phyloP scores from a whole-genome alignment of 306 rosid species.

The Quercus cerris region DNA sequence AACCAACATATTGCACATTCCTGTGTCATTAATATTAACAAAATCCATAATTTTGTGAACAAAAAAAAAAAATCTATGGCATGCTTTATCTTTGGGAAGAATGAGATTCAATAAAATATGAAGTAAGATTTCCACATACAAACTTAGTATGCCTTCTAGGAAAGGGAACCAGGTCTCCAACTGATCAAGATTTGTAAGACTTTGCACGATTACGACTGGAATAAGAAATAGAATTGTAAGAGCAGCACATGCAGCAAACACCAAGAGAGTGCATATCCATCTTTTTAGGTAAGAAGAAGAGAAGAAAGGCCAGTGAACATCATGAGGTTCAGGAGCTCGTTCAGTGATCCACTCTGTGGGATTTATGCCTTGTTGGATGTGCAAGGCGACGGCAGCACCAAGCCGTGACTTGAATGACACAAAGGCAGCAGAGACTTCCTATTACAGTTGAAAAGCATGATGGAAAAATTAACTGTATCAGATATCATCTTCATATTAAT shows the following conservation, averaged over 20 bases:
- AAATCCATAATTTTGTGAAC: neutral
- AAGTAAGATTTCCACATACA: conserved; percentile 52
- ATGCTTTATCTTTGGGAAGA: conserved; percentile 3
- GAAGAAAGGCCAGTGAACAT: conserved; percentile 82
- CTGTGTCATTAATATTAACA: neutral
- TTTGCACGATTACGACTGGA: conserved; percentile 79
- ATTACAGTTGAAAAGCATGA: conserved; percentile 15
- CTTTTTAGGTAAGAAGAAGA: conserved; percentile 56
- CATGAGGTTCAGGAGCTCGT: conserved; percentile 81
- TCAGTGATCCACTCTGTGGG: conserved; percentile 85
- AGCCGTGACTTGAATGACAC: conserved; percentile 87
- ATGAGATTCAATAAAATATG: neutral
- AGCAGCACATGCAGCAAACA: conserved; percentile 43
- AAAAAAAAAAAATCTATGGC: neutral
- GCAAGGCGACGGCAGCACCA: conserved; percentile 64
- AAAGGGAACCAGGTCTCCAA: conserved; percentile 70
- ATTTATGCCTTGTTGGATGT: conserved; percentile 68
- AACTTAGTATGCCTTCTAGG: conserved; percentile 44
- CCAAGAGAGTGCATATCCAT: conserved; percentile 65
- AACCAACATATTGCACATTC: conserved; percentile 14
- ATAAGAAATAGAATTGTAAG: conserved; percentile 64
- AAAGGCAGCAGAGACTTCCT: conserved; percentile 84
- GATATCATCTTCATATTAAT: conserved; percentile 18
- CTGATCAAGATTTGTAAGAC: conserved; percentile 68
- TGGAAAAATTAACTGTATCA: conserved; percentile 11